Evolutionary conservation across 257 asterid species (phyloP).

Genomic region (Capsicum chinense): DNA sequence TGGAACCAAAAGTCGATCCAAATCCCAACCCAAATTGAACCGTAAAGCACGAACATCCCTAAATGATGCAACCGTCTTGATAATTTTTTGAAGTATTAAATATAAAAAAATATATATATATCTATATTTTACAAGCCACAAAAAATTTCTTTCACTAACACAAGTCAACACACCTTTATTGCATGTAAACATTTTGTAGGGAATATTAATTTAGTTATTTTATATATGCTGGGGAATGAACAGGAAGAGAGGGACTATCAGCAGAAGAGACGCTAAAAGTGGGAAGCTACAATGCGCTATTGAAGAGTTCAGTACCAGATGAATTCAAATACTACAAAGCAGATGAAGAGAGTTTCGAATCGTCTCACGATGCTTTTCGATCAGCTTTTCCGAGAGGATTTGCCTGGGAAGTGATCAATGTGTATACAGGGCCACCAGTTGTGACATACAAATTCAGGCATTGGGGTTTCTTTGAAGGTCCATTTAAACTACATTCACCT

Average conservation of each 20-base stretch:
- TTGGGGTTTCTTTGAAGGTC: constrained; percentile 94
- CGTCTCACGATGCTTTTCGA: constrained; percentile 71
- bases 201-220: no score
- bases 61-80: no score
- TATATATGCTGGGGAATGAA: not conserved
- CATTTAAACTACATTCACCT: constrained; percentile 74
- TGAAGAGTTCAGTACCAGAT: constrained; percentile 82
- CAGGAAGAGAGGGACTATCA: constrained; percentile 71
- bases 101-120: no score
- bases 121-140: no score
- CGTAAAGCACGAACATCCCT: no score
- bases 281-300: constrained; percentile 81
- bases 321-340: constrained; percentile 76
- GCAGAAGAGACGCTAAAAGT: constrained; percentile 69
- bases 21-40: no score
- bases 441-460: constrained; percentile 82
- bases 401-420: constrained; percentile 82
- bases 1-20: no score
- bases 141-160: no score
- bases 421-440: constrained; percentile 76
- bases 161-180: no score
- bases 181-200: no score
- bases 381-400: constrained; percentile 86
- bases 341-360: constrained; percentile 81
- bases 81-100: no score